A percentile compares a stretch with the other conserved stretches of the same genome.
Evolutionary conservation across 352 stramenopile genomes (phyloP).

Genomic region (Globisporangium abappressorium): DNA sequence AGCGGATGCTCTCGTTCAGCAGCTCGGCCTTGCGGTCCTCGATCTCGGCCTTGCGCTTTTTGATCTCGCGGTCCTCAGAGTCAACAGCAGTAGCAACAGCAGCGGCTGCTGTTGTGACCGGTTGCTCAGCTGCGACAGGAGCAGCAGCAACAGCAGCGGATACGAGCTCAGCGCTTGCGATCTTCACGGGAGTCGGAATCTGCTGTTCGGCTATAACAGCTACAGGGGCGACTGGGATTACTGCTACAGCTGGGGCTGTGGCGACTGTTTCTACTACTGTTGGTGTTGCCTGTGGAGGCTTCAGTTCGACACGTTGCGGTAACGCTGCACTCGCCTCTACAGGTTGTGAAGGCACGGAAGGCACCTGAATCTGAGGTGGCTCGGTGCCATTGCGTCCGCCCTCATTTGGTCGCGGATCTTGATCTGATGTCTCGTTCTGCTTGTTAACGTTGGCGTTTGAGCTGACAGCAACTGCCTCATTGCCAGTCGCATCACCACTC

Average conservation of each 20-base stretch:
- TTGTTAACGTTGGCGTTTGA: not conserved
- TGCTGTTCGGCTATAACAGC: not conserved
- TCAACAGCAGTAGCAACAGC: not conserved
- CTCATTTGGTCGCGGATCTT: not conserved
- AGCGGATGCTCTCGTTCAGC: conserved; percentile 16
- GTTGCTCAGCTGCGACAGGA: not conserved
- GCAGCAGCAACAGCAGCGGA: not conserved
- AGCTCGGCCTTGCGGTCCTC: conserved; percentile 11
- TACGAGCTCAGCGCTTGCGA: not conserved
- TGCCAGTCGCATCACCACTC: not conserved
- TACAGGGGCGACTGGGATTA: not conserved
- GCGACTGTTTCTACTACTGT: not conserved
- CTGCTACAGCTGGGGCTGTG: not conserved
- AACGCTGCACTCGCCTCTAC: not conserved
- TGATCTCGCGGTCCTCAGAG: not conserved
- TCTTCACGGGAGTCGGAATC: not conserved
- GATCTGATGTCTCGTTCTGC: not conserved
- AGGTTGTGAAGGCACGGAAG: not conserved
- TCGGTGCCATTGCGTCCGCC: not conserved
- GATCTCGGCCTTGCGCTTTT: conserved; percentile 12
- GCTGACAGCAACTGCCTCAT: not conserved
- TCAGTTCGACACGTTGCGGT: not conserved
- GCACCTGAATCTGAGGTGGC: not conserved
- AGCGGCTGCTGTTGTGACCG: not conserved
- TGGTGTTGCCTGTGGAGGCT: not conserved